Evolutionary conservation across 1,284 basidiomycete genomes (phyloP), one percentile per base, ranked within the genome.

Genomic region (Mycena sp.): DNA sequence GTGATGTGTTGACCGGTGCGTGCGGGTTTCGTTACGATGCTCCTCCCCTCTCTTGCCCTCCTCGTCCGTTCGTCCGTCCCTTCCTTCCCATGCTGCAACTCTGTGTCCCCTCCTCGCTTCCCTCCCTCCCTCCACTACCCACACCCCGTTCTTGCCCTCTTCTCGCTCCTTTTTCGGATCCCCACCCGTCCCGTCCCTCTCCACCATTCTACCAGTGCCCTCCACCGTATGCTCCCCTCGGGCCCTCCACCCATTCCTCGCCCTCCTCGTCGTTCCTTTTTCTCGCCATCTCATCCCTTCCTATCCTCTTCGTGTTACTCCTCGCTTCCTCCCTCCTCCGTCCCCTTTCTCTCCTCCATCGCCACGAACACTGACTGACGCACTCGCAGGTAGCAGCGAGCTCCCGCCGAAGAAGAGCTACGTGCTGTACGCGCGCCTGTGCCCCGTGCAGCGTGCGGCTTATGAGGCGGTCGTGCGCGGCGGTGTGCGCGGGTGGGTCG

Each of bases 341-440:
- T 6, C n/a, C 11, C 11, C 25, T 10, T 21, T 12, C 40, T 46
- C 14, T 29, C 40, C 9, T n/a, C 9, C 3, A 4, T 46, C 28
- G 12, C 19, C 26, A 28, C 29, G 21, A 5, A 5, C 16, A 53
- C 40, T 29, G 5, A 17, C 46, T 55, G n/a, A 61, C 59, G n/a
- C 7, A 26, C n/a, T 11, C 12, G 3, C 10, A 32, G 30, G 46
- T 56, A 94, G 96, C 74, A 85, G 87, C 57, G 84, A 87, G 54
- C 82, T 99, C 10, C 91, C 91, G 0, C 92, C 91, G 1, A 98
- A 98, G 83, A 98, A 97, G 77, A 96, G 98, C 79, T 98, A 99
- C 70, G 87, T 98, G 5, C 83, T 98, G 0, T 98, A 97, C 69
- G 95, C 96, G 0, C 96, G 95, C 1, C 81, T 98, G 6, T 97